A percentile compares a stretch with the other conserved stretches of the same genome.
phyloP scores from a whole-genome alignment of 345 rosid species.

The Rhodamnia argentea region DNA sequence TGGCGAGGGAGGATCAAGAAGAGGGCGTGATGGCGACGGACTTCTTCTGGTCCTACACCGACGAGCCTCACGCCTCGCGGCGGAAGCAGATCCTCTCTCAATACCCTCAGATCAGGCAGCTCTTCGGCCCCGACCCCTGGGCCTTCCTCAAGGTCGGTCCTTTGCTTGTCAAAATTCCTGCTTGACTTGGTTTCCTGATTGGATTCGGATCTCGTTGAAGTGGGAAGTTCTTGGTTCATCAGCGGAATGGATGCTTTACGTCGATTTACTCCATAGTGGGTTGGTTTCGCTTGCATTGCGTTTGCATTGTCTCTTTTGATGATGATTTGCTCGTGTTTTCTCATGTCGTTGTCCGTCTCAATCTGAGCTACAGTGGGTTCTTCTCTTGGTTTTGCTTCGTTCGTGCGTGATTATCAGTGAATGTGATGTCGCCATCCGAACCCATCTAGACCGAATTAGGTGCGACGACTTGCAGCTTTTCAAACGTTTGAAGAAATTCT shows the following conservation, averaged over 20 bases:
- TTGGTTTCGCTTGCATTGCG: not conserved
- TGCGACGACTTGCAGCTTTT: not conserved
- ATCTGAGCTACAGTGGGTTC: not conserved
- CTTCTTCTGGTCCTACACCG: conserved; percentile 90
- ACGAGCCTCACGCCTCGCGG: conserved; percentile 82
- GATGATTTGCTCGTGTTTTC: not conserved
- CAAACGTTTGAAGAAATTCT: not conserved
- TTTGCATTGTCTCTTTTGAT: not conserved
- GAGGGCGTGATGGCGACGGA: conserved; percentile 64
- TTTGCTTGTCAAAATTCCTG: not conserved
- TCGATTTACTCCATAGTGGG: not conserved
- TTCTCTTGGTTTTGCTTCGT: not conserved
- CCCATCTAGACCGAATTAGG: not conserved
- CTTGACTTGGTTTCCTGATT: not conserved
- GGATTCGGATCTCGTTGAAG: not conserved
- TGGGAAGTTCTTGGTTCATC: not conserved
- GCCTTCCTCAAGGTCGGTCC: conserved; percentile 53
- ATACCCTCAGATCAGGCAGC: conserved; percentile 72
- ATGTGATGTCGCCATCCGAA: not conserved
- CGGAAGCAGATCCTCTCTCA: conserved; percentile 79
- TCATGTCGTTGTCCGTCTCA: not conserved
- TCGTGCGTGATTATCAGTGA: not conserved
- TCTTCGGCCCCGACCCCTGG: conserved; percentile 82
- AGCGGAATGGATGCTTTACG: not conserved
- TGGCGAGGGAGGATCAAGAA: conserved; percentile 4